Percentiles rank a stretch among this genome's conserved stretches.
Evolutionary conservation across 2,329 filamentous ascomycete genomes (phyloP).

Genomic region (Chaetomium globosum): DNA sequence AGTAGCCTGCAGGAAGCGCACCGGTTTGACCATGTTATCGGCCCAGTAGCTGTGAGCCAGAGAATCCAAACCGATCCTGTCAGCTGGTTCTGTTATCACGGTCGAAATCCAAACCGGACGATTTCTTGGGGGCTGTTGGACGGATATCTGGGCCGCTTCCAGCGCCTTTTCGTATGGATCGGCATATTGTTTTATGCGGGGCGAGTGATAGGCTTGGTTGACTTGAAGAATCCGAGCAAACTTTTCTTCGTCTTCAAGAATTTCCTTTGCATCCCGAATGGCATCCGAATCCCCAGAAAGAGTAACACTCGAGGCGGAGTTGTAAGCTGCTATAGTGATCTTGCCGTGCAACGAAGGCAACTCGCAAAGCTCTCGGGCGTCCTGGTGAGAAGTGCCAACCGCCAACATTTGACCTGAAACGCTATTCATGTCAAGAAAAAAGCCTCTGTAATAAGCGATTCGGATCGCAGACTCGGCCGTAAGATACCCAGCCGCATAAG

Average conservation of each 20-base stretch:
- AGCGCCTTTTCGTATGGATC: neutral
- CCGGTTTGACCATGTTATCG: too few relatives aligned
- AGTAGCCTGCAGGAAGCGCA: too few relatives aligned
- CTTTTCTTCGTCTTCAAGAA: too few relatives aligned
- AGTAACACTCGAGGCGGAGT: neutral
- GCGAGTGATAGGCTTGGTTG: too few relatives aligned
- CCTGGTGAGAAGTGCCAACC: neutral
- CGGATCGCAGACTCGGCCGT: constrained; percentile 47
- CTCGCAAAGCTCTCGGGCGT: neutral
- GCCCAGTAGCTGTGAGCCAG: too few relatives aligned
- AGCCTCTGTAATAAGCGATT: constrained; percentile 51
- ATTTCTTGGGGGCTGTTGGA: neutral
- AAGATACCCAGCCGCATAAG: constrained; percentile 52
- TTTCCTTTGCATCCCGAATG: too few relatives aligned
- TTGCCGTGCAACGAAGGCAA: neutral
- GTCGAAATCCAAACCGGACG: neutral
- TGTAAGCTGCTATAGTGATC: neutral
- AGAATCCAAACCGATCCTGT: neutral
- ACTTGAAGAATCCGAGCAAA: too few relatives aligned
- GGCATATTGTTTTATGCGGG: neutral
- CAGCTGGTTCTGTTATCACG: neutral
- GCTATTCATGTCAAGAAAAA: too few relatives aligned
- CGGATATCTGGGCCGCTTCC: too few relatives aligned
- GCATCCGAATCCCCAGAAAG: too few relatives aligned
- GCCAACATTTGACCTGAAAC: neutral